These are phyloP conservation scores for Calamus simplicifolius DNA, from an alignment of 176 grass and related monocot genomes.

Conservation along the genomic window DNA sequence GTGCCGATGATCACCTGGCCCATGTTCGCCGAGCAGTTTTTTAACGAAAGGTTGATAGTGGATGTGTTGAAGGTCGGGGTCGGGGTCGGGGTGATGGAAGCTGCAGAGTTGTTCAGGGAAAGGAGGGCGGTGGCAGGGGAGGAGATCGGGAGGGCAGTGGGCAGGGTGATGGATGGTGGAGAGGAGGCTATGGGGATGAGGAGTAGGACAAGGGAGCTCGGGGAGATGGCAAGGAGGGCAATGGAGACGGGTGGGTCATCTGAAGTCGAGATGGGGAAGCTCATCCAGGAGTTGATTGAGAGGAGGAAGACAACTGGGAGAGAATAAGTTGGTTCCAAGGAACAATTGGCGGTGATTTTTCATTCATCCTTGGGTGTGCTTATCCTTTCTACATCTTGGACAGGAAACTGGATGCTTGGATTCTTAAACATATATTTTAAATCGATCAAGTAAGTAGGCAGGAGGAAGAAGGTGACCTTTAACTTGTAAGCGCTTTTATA, in stretches of 20 bases:
- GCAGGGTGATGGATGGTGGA: background rate
- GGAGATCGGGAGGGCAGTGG: background rate
- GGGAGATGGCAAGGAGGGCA: background rate
- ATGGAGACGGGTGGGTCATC: slow-evolving; percentile 4
- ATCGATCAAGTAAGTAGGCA: too few relatives aligned
- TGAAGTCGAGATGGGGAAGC: background rate
- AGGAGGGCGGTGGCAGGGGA: background rate
- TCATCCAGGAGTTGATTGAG: background rate
- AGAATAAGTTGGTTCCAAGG: too few relatives aligned
- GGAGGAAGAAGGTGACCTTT: too few relatives aligned
- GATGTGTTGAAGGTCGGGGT: slow-evolving; percentile 15
- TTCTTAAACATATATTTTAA: too few relatives aligned
- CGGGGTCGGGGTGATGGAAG: background rate
- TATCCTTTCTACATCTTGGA: too few relatives aligned
- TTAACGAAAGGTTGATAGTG: slow-evolving; percentile 31
- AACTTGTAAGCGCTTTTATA: too few relatives aligned
- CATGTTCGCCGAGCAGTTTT: slow-evolving; percentile 22
- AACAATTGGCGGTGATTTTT: too few relatives aligned
- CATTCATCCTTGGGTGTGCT: too few relatives aligned
- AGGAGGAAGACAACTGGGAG: too few relatives aligned
- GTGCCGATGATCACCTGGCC: slow-evolving; percentile 31
- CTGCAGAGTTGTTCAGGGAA: rapidly evolving
- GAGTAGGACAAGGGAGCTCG: background rate
- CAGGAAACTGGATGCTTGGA: too few relatives aligned
- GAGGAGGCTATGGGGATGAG: slow-evolving; percentile 9